Conservation (phyloP, 2,329 filamentous ascomycete genomes). For the Incumbomyces delicatus region DNA sequence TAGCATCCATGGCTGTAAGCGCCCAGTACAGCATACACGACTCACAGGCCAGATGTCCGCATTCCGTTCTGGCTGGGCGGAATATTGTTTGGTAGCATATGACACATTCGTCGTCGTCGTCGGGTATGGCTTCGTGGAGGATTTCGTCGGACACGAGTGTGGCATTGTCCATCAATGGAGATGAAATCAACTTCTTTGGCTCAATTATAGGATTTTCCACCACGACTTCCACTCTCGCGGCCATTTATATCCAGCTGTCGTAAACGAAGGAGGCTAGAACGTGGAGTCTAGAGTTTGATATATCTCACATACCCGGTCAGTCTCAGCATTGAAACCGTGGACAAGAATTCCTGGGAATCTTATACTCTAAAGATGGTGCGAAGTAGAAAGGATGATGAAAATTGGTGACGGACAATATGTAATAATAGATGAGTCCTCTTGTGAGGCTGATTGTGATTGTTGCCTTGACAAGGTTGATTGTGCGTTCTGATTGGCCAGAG, state of each 20-base stretch:
- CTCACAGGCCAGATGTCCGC: conserved; percentile 17
- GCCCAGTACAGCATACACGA: conserved; percentile 20
- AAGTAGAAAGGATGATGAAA: too few relatives aligned
- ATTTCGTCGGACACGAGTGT: background rate
- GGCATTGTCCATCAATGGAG: background rate
- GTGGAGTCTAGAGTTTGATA: too few relatives aligned
- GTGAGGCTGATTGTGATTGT: too few relatives aligned
- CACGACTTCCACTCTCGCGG: background rate
- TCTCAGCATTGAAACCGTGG: too few relatives aligned
- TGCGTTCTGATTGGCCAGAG: too few relatives aligned
- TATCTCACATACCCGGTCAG: too few relatives aligned
- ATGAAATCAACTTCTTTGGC: background rate
- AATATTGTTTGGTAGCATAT: conserved; percentile 17
- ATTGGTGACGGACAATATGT: too few relatives aligned
- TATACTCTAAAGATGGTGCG: too few relatives aligned
- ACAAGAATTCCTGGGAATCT: too few relatives aligned
- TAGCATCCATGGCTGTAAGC: conserved; percentile 9
- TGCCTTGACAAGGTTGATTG: too few relatives aligned
- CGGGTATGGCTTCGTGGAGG: background rate
- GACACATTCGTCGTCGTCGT: conserved; percentile 16
- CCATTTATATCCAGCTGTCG: background rate
- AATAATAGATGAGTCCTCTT: too few relatives aligned
- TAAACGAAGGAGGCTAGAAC: too few relatives aligned
- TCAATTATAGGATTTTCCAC: background rate
- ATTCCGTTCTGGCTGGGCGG: conserved; percentile 15